Conservation (phyloP, 2,329 filamentous ascomycete species). For the Fusarium ambrosium region DNA sequence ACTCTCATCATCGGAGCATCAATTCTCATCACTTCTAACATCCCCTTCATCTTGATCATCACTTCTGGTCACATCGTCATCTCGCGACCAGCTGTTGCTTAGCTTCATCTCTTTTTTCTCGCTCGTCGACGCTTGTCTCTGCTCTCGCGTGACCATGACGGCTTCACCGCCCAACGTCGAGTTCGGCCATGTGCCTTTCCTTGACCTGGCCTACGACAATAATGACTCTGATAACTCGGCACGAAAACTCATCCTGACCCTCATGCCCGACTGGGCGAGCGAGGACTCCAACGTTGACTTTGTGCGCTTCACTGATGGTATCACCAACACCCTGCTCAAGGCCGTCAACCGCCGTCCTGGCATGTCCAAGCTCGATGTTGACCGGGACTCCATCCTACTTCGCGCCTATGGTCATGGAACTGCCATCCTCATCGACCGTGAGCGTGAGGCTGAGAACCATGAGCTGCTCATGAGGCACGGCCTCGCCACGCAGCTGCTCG, state of each 20-base stretch:
- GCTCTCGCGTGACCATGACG: slow-evolving; percentile 49
- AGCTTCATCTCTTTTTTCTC: slow-evolving; percentile 21
- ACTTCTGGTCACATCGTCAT: slow-evolving; percentile 6
- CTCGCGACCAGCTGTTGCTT: slow-evolving; percentile 15
- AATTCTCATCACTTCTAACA: slow-evolving; percentile 3
- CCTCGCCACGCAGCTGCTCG: slow-evolving; percentile 88
- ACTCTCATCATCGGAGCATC: background rate
- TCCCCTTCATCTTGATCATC: slow-evolving; percentile 9
- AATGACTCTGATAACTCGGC: slow-evolving; percentile 84
- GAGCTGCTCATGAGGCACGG: slow-evolving; percentile 86
- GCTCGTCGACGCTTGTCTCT: slow-evolving; percentile 21
- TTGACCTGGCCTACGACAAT: slow-evolving; percentile 84
- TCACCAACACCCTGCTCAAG: slow-evolving; percentile 93
- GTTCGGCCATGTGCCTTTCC: slow-evolving; percentile 68
- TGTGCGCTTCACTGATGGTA: slow-evolving; percentile 94
- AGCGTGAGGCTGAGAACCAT: slow-evolving; percentile 84
- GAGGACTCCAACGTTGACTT: slow-evolving; percentile 83
- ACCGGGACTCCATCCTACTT: slow-evolving; percentile 87
- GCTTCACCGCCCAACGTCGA: slow-evolving; percentile 51
- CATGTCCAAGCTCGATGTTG: slow-evolving; percentile 78
- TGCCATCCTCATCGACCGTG: slow-evolving; percentile 94
- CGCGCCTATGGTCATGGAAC: slow-evolving; percentile 96
- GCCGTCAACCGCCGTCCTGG: slow-evolving; percentile 77
- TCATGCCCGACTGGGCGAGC: slow-evolving; percentile 86
- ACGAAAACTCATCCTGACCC: slow-evolving; percentile 79